Percentiles rank a stretch among this genome's conserved stretches.
These are phyloP conservation scores for Trichocomaceae sp. DNA, from an alignment of 2,329 filamentous ascomycete genomes.

Conservation along the genomic window DNA sequence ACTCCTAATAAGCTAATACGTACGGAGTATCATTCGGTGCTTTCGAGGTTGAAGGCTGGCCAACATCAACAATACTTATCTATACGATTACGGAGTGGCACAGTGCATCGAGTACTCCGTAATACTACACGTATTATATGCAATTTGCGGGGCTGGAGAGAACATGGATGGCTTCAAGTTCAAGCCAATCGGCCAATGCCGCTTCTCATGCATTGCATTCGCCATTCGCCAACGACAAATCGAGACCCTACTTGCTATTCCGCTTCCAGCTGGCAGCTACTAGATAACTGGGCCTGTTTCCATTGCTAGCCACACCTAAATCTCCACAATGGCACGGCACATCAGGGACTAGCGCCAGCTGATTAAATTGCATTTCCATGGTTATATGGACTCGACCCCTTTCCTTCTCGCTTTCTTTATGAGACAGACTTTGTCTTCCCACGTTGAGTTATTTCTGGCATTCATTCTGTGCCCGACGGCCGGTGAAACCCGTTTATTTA, in stretches of 20 bases:
- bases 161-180: neutral
- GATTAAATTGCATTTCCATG: conserved; percentile 1
- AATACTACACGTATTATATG: neutral
- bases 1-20: no score
- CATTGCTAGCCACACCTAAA: neutral
- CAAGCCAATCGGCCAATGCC: neutral
- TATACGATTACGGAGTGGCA: neutral
- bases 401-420: neutral
- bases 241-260: neutral
- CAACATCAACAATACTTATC: neutral
- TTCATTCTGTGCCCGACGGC: neutral
- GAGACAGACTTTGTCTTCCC: neutral
- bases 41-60: neutral
- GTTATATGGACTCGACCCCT: conserved; percentile 1
- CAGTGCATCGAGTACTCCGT: no score
- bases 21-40: neutral
- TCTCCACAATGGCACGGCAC: conserved; percentile 8
- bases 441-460: neutral
- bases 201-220: neutral
- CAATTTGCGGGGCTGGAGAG: neutral
- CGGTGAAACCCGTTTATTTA: neutral
- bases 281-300: neutral
- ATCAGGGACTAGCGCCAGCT: conserved; percentile 7
- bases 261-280: no score
- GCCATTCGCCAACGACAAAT: neutral